phyloP scores from a whole-genome alignment of 371 early-diverging fungal species.

The Mortierella sp. region DNA sequence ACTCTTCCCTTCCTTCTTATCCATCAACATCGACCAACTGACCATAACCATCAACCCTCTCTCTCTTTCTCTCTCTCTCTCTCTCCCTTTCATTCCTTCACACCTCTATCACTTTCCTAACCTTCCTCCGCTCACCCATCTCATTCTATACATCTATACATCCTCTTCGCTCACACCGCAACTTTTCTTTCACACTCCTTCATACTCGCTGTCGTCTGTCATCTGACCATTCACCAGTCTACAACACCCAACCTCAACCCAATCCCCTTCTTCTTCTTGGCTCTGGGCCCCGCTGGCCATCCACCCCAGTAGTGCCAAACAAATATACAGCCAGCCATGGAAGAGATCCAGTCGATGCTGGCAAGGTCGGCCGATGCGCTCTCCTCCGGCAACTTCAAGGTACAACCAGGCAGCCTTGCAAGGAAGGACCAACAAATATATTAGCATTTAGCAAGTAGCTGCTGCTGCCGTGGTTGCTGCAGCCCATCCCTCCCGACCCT shows the following conservation, averaged over 20 bases:
- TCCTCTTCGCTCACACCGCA: not conserved
- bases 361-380: slow-evolving; percentile 51
- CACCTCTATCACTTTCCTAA: too few species aligned
- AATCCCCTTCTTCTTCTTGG: not conserved
- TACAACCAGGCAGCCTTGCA: slow-evolving; percentile 1
- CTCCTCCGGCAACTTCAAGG: slow-evolving; percentile 52
- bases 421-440: not conserved
- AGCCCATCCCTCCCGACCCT: not conserved
- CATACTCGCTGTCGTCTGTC: not conserved
- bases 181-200: slow-evolving; percentile 16
- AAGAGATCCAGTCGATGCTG: slow-evolving; percentile 55
- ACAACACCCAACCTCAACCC: not conserved
- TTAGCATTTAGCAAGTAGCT: not conserved
- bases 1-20: not conserved
- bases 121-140: not conserved
- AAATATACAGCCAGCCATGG: slow-evolving; percentile 27
- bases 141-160: slow-evolving; percentile 7
- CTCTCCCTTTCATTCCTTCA: not conserved
- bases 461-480: not conserved
- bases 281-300: slow-evolving; percentile 20
- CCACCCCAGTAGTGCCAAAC: slow-evolving; percentile 24
- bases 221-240: not conserved
- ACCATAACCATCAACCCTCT: not conserved
- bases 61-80: not conserved
- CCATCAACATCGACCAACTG: not conserved